Base-by-base conservation (phyloP, 164 flowering plant species). In the Berberis vulgaris region DNA sequence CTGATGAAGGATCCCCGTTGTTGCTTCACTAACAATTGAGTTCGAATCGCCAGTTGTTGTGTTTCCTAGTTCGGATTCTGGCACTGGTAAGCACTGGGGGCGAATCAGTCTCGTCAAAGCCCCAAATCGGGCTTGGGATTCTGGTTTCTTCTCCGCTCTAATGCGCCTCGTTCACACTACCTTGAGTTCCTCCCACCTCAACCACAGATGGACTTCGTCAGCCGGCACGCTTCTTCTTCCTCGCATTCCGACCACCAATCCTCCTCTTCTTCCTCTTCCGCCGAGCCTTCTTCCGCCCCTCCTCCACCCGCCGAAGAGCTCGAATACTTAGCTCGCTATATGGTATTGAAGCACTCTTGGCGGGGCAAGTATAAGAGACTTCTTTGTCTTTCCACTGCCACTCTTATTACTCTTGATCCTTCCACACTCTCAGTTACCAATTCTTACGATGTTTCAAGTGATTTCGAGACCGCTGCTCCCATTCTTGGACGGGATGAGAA, bases 271-370 rank as follows among this genome's bases (percentile, higher is more conserved):
- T 69, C 72, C 11, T 57, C 83, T 6, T 11, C 65, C 4, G 7
- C 65, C 2, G 66, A 41, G 4, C 47, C 73, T 4, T 11, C 67
- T 3, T 6, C 73, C 38, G 39, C 70, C 8, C 57, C 60, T 10
- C 65, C 80, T 42, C 72, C 50, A 13, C 72, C 83, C 0, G 67
- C 59, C 1, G 99, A 95, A 52, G 99, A 95, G 75, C 92, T 88
- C 2, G 99, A 95, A 87, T 95, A 95, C 73, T 63, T 88, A 61
- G 94, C 92, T 1, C 73, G 99, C 9, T 91, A 95, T 74, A 7
- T 79, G 63, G 96, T 89, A 26, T 76, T 95, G 43, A 95, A 95
- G 73, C 99, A 95, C 76, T 95, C 99, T 1, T 95, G 99, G 99
- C 86, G 99, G 0, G 99, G 99, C 43, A 83, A 96, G 26, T 95